These are phyloP conservation scores for Botrytis aclada DNA, from an alignment of 2,329 filamentous ascomycete genomes.

Conservation along the genomic window DNA sequence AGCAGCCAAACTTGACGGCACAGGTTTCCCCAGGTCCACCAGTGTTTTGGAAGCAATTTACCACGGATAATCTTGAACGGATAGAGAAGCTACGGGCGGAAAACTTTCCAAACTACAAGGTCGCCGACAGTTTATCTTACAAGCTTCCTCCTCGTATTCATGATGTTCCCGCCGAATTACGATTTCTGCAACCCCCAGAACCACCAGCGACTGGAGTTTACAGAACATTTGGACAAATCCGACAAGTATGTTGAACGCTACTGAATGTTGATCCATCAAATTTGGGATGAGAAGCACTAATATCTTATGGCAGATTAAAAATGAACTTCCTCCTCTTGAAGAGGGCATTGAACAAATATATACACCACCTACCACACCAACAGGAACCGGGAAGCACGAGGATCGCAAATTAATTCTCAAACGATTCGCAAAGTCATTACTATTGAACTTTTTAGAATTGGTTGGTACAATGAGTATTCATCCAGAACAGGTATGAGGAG, in stretches of 20 bases:
- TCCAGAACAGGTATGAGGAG: constrained; percentile 51
- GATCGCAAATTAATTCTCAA: constrained; percentile 68
- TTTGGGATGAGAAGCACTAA: background rate
- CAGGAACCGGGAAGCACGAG: constrained; percentile 50
- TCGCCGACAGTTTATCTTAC: constrained; percentile 23
- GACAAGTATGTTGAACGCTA: constrained; percentile 46
- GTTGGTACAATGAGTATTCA: constrained; percentile 67
- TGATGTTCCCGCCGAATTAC: constrained; percentile 55
- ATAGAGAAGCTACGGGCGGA: constrained; percentile 47
- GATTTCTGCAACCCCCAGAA: constrained; percentile 75
- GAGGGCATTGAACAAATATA: constrained; percentile 71
- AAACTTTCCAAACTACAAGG: constrained; percentile 23
- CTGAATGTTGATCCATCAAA: background rate
- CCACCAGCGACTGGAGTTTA: constrained; percentile 70
- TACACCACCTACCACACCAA: constrained; percentile 35
- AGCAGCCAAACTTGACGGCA: constrained; percentile 46
- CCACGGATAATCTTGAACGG: constrained; percentile 65
- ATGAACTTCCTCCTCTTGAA: constrained; percentile 64
- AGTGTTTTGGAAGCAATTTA: constrained; percentile 87
- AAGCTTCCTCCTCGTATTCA: constrained; percentile 34
- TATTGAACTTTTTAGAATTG: constrained; percentile 87
- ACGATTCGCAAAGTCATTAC: constrained; percentile 75
- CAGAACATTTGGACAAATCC: constrained; percentile 68
- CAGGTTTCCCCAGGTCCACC: constrained; percentile 83
- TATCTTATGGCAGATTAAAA: constrained; percentile 46